Evolutionary conservation across 164 flowering plant species (phyloP), one percentile per base, ranked within the genome.

Genomic region (Magnolia kwangsiensis): DNA sequence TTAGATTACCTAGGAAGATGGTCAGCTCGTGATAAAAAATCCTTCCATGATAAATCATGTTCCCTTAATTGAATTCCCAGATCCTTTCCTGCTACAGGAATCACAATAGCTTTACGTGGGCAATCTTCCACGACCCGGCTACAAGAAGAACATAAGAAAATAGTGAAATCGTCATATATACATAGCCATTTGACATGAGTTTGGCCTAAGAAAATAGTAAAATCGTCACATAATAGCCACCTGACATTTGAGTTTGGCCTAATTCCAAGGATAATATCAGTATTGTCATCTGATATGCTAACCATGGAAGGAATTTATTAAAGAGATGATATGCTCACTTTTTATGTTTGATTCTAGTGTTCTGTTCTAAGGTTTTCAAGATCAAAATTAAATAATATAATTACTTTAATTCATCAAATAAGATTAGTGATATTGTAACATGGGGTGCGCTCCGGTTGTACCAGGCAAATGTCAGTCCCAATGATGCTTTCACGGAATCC

Each of bases 101-200:
- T 78, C 73, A 94, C 98, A 72, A 96, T 85, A 69, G 82, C 93
- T 84, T 86, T 89, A 73, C 50, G 58, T 20, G 92, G 79, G 79
- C 81, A 80, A 79, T 97, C 96, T 80, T 92, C 96, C 29, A 88
- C 80, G 27, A 94, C 95, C 77, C 93, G 94, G 73, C 99, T 96
- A 89, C 84, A 79, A 80, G 51, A 74, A 67, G 37, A 31, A 72
- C 37, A 77, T 27, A 72, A 31, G 21, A 51, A 65, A 23, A 75
- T 23, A 20, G 55, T 55, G 8, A 76, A 13, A 65, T 37, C 18
- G 37, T 73, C 66, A 27, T 72, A 59, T 63, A 23, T 67, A 67
- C 67, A 67, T 8, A 14, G 29, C 29, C 29, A 27, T 27, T 27
- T n/a, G 2, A 59, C 64, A 45, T 2, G 1, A 76, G 10, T 63